phyloP scores from a whole-genome alignment of 805 yeast genomes.

The Schwanniomyces occidentalis region DNA sequence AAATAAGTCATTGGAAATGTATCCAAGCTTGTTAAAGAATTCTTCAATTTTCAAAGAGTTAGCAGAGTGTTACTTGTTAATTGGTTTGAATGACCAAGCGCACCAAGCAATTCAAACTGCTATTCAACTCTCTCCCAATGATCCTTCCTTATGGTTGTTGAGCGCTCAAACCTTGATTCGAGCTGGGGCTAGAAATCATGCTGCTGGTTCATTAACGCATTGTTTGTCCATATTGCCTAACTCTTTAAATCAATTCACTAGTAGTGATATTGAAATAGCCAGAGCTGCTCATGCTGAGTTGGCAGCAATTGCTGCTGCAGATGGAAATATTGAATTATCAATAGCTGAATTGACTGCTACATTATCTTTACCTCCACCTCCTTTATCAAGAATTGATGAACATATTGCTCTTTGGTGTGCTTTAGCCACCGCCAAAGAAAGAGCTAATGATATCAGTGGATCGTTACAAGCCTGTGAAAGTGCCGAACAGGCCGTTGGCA shows the following conservation, averaged over 20 bases:
- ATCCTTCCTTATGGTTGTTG: constrained; percentile 49
- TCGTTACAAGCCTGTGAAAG: constrained; percentile 52
- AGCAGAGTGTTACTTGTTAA: constrained; percentile 49
- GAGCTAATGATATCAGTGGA: constrained; percentile 49
- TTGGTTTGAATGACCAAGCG: constrained; percentile 52
- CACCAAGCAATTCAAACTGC: constrained; percentile 49
- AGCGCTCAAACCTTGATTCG: constrained; percentile 50
- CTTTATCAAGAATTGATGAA: constrained; percentile 44
- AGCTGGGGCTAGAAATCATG: constrained; percentile 44
- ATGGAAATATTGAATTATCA: constrained; percentile 51
- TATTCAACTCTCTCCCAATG: constrained; percentile 35
- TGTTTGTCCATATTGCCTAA: constrained; percentile 44
- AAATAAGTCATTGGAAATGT: constrained; percentile 36
- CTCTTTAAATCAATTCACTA: constrained; percentile 23
- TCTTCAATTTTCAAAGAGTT: constrained; percentile 48
- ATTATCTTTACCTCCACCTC: constrained; percentile 50
- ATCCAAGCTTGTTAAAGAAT: constrained; percentile 39
- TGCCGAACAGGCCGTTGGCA: constrained; percentile 47
- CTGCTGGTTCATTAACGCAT: constrained; percentile 48
- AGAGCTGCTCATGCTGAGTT: constrained; percentile 55
- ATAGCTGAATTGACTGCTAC: constrained; percentile 51
- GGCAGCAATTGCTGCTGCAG: constrained; percentile 54
- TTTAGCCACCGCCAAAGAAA: constrained; percentile 50
- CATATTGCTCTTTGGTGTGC: constrained; percentile 55
- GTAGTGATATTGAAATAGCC: constrained; percentile 45